Evolutionary conservation across 2,329 filamentous ascomycete species (phyloP), one percentile per base, ranked within the genome.

Genomic region (Trichophyton rubrum): DNA sequence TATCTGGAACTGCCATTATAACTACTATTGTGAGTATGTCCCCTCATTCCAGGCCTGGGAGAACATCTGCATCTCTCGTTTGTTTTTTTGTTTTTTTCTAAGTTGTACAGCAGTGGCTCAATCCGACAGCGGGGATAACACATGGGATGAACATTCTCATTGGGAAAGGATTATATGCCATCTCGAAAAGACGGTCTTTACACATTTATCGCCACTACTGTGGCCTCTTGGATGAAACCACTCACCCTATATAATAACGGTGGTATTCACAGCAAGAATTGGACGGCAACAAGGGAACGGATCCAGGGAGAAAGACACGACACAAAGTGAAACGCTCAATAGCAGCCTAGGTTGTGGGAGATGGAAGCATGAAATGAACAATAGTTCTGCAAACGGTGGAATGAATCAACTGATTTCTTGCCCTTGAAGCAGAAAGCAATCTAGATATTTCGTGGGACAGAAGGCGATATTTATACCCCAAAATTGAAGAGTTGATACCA

Each of bases 1-100:
- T 64, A 60, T 64, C 64, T 64, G 64, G 62, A 51, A 62, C 56
- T 62, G 64, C 65, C 65, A 67, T 67, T 45, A 55, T 63, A 38
- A 58, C 33, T 59, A 55, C 24, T 62, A 45, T 61, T 55, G 63
- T 65, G 61, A 65, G 64, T 63, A 63, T 60, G 22, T 60, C 41
- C 55, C 58, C 60, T 47, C 27, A 55, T 33, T 35, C 51, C 30
- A 55, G 27, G 51, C 15, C 51, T 30, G n/a, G 51, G 51, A 55
- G 51, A 55, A 38, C 51, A 20, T 55, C 6, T 35, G 51, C 30
- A 35, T 55, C 51, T 35, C n/a, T 7, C 27, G 5, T 27, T 27
- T 27, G 5, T 27, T 27, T 27, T 22, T 22, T 43, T n/a, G 6
- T 30, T n/a, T 15, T n/a, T 17, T 41, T 41, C 17, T n/a, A 6